phyloP scores from a whole-genome alignment of 2,329 filamentous ascomycete species.

The Incumbomyces delicatus region DNA sequence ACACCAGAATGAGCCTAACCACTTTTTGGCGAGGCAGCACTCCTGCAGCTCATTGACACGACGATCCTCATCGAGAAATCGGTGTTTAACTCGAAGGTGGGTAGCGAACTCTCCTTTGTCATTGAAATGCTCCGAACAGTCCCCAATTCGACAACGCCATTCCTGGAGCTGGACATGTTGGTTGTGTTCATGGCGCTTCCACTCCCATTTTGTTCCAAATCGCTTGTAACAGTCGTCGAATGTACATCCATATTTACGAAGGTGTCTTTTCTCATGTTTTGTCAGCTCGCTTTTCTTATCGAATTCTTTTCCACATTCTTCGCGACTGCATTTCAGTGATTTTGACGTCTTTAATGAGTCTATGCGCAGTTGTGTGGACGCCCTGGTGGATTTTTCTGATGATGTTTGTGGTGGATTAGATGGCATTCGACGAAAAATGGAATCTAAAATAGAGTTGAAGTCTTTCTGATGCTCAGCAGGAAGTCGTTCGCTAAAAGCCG shows the following conservation, averaged over 20 bases:
- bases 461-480: not conserved
- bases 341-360: no score
- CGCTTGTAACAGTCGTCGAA: slow-evolving; percentile 56
- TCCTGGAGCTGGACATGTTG: slow-evolving; percentile 64
- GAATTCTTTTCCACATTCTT: slow-evolving; percentile 13
- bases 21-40: slow-evolving; percentile 34
- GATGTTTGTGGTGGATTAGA: no score
- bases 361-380: no score
- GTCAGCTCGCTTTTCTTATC: slow-evolving; percentile 35
- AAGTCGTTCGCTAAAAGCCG: not conserved
- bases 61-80: slow-evolving; percentile 16
- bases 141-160: slow-evolving; percentile 56
- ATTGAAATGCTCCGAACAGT: slow-evolving; percentile 43
- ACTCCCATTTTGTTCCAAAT: slow-evolving; percentile 92
- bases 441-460: slow-evolving; percentile 4
- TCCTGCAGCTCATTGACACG: slow-evolving; percentile 25
- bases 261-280: slow-evolving; percentile 77
- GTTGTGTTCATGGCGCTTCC: slow-evolving; percentile 78
- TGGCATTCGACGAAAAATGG: not conserved
- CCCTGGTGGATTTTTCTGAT: no score
- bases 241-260: slow-evolving; percentile 73
- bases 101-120: slow-evolving; percentile 49
- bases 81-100: slow-evolving; percentile 51
- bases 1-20: slow-evolving; percentile 74
- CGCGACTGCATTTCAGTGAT: not conserved